These are phyloP conservation scores for Ottelia alismoides DNA, from an alignment of 106 monocot species.

Conservation along the genomic window DNA sequence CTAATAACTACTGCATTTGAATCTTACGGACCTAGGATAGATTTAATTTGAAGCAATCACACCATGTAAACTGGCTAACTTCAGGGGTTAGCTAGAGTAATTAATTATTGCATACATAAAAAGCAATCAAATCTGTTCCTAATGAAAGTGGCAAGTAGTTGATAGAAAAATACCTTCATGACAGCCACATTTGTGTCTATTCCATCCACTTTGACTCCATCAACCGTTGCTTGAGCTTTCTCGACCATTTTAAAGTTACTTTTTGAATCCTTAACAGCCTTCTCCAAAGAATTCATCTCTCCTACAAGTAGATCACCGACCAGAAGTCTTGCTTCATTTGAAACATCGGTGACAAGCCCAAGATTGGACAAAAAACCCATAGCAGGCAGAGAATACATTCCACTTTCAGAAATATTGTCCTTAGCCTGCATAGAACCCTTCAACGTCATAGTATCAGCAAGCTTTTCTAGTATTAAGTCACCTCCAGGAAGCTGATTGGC, in stretches of 20 bases:
- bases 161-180: conserved; percentile 90
- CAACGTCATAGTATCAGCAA: conserved; percentile 31
- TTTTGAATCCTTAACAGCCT: conserved; percentile 45
- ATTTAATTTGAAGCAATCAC: too few relatives aligned
- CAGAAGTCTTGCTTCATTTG: conserved; percentile 38
- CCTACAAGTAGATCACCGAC: conserved; percentile 85
- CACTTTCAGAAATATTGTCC: conserved; percentile 14
- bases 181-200: conserved; percentile 76
- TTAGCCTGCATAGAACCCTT: conserved; percentile 27
- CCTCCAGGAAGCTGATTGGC: conserved; percentile 83
- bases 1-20: too few relatives aligned
- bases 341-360: conserved; percentile 27
- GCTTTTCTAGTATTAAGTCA: too few relatives aligned
- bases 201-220: conserved; percentile 82
- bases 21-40: too few relatives aligned
- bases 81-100: too few relatives aligned
- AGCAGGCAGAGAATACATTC: conserved; percentile 60
- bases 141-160: too few relatives aligned
- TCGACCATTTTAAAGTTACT: conserved; percentile 63
- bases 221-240: conserved; percentile 50
- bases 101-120: too few relatives aligned
- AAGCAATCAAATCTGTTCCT: too few relatives aligned
- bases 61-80: too few relatives aligned
- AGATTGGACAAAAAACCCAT: conserved; percentile 50
- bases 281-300: conserved; percentile 51